These are phyloP conservation scores for Dovyalis caffra DNA, from an alignment of 345 rosid genomes.

Conservation along the genomic window DNA sequence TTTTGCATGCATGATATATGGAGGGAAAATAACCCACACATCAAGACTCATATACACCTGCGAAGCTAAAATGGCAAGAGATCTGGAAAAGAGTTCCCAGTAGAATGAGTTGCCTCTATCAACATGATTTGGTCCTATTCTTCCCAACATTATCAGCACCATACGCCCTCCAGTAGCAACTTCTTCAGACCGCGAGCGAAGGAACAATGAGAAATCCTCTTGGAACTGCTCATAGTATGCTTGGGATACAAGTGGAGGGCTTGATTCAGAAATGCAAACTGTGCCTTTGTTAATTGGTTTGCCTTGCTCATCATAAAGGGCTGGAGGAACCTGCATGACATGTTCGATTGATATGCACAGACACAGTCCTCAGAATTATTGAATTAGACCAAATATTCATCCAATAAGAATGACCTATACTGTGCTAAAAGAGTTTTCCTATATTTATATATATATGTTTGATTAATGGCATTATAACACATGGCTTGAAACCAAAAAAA, in stretches of 20 bases:
- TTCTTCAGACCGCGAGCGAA: conserved; percentile 61
- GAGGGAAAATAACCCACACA: not conserved
- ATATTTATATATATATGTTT: no score
- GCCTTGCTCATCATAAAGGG: conserved; percentile 58
- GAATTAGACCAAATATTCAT: no score
- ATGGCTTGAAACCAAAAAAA: no score
- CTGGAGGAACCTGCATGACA: conserved; percentile 59
- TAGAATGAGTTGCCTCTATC: conserved; percentile 87
- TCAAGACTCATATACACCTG: conserved; percentile 31
- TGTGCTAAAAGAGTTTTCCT: no score
- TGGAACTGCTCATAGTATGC: conserved; percentile 71
- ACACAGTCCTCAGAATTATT: no score
- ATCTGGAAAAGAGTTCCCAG: conserved; percentile 70
- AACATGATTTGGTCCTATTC: conserved; percentile 55
- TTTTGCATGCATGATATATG: no score
- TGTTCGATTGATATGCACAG: not conserved
- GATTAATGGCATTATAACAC: no score
- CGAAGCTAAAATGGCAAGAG: conserved; percentile 49
- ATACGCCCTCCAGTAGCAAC: conserved; percentile 52
- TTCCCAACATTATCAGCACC: conserved; percentile 70
- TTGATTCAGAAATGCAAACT: conserved; percentile 54
- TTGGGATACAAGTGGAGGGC: conserved; percentile 56
- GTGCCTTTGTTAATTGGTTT: conserved; percentile 70
- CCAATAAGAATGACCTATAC: no score
- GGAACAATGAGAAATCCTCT: conserved; percentile 69